A percentile compares a stretch with the other conserved stretches of the same genome.
phyloP scores from a whole-genome alignment of 176 grass and related monocot species.

The Lolium multiflorum region DNA sequence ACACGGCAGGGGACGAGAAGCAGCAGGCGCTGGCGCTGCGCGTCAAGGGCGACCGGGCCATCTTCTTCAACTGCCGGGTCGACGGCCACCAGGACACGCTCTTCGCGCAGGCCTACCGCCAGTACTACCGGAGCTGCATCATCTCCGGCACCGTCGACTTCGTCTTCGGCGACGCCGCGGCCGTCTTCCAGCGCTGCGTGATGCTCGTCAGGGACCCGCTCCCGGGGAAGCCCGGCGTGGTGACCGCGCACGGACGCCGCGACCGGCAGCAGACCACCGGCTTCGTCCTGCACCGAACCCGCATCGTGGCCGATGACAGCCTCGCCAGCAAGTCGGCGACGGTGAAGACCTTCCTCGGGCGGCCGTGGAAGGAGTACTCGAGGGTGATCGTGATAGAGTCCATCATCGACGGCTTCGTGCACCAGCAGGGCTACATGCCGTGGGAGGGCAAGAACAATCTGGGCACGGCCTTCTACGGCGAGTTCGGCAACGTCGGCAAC shows the following conservation, averaged over 20 bases:
- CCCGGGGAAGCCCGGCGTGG: constrained; percentile 55
- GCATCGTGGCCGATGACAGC: constrained; percentile 52
- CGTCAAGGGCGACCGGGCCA: constrained; percentile 63
- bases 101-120: constrained; percentile 79
- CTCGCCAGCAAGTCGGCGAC: constrained; percentile 26
- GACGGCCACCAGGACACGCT: constrained; percentile 93
- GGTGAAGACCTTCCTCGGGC: constrained; percentile 60
- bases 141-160: constrained; percentile 92
- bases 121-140: constrained; percentile 89
- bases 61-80: constrained; percentile 87
- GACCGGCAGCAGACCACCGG: constrained; percentile 83
- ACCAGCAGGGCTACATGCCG: constrained; percentile 71
- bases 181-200: constrained; percentile 89
- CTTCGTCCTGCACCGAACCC: constrained; percentile 78
- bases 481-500: constrained; percentile 64
- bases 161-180: constrained; percentile 80
- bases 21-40: constrained; percentile 80
- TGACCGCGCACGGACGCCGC: constrained; percentile 72
- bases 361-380: constrained; percentile 80
- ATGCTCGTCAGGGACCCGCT: constrained; percentile 66
- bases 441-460: constrained; percentile 57
- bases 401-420: constrained; percentile 62
- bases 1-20: constrained; percentile 80
- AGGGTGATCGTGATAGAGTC: constrained; percentile 79
- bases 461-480: constrained; percentile 70